Evolutionary conservation across 2,329 filamentous ascomycete species (phyloP), one percentile per base, ranked within the genome.

Genomic region (Ophiocordyceps robertsii): DNA sequence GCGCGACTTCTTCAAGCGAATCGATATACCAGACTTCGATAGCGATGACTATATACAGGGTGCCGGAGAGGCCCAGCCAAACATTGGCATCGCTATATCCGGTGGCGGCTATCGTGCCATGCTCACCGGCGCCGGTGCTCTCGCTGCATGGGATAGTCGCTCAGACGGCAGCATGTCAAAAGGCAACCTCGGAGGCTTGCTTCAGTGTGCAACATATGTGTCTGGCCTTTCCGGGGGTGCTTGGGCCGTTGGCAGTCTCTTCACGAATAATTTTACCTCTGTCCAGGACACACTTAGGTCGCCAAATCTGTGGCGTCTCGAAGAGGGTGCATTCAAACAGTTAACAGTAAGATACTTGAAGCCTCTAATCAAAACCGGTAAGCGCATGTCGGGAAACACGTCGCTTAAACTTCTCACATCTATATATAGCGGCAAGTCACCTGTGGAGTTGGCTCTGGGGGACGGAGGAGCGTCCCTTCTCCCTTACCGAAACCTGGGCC

Each of bases 71-170:
- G 60, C 64, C 29, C 59, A 70, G 46, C 70, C 70, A 41, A 71
- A 69, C 50, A 79, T 94, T 47, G 86, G 71, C n/a, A 75, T 94
- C 47, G 84, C 87, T 10, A 67, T 84, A 37, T 92, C 85, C 0
- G 87, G 87, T 11, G 88, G 88, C 56, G 88, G 88, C 30, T 94
- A 92, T 58, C 73, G 88, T 43, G 87, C 88, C n/a, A 70, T 93
- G 65, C 68, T 89, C 66, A 90, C 84, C 56, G 87, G 85, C 32
- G 88, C 81, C n/a, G 88, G 88, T 46, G 82, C 81, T 35, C 53
- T 94, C 14, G 75, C 83, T 24, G 87, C 87, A 0, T 89, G 87
- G 50, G 88, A 95, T 58, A 74, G 63, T 52, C 75, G 88, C 17
- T 88, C 83, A 0, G 57, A 68, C 0, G 60, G 59, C 29, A 61